Conservation (phyloP, 192 early-diverging fungal genomes). For the Cladochytrium replicatum region DNA sequence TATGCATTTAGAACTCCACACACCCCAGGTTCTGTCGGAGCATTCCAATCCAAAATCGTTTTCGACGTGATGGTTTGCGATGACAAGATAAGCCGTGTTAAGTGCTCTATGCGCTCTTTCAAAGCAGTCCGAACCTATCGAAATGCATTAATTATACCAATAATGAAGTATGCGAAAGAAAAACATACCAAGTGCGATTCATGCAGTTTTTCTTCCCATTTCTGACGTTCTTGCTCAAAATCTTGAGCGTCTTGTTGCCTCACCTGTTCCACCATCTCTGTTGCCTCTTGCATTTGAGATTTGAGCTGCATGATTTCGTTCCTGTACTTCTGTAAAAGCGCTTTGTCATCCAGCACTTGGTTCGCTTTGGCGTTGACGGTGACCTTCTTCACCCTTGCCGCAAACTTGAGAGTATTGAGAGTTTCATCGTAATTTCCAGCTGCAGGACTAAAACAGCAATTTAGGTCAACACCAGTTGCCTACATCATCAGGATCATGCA, state of each 20-base stretch:
- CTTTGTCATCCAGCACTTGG: slow-evolving; percentile 69
- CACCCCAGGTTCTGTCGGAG: slow-evolving; percentile 20
- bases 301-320: slow-evolving; percentile 69
- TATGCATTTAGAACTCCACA: not conserved
- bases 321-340: slow-evolving; percentile 71
- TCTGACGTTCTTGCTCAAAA: slow-evolving; percentile 7
- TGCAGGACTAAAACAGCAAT: no score
- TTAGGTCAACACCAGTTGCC: not conserved
- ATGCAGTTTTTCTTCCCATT: slow-evolving; percentile 37
- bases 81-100: slow-evolving; percentile 75
- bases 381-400: slow-evolving; percentile 82
- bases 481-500: not conserved
- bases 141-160: slow-evolving; percentile 29
- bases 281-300: slow-evolving; percentile 50
- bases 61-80: slow-evolving; percentile 47
- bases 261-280: slow-evolving; percentile 38
- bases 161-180: slow-evolving; percentile 3
- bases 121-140: slow-evolving; percentile 59
- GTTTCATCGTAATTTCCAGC: slow-evolving; percentile 73
- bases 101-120: slow-evolving; percentile 77
- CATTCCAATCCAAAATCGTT: slow-evolving; percentile 39
- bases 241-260: slow-evolving; percentile 11
- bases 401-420: slow-evolving; percentile 90
- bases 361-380: slow-evolving; percentile 73
- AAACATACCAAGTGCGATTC: slow-evolving; percentile 25